Percentiles rank a stretch among this genome's conserved stretches.
Conservation (phyloP, 345 rosid species). For the Punica granatum region DNA sequence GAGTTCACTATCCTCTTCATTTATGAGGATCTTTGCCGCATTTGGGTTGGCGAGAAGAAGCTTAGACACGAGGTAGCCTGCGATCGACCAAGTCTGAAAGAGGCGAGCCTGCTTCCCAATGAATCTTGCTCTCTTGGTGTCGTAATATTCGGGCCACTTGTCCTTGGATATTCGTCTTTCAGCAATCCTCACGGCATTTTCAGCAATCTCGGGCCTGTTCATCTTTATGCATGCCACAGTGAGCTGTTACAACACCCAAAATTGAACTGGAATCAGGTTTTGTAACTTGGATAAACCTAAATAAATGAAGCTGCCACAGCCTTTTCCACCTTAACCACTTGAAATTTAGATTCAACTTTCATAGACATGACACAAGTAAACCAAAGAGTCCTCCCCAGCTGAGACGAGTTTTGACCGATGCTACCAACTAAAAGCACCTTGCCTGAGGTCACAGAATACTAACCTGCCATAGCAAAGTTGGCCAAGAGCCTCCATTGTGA, state of each 20-base stretch:
- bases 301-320: no score
- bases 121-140: conserved; percentile 64
- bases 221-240: conserved; percentile 84
- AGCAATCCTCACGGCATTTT: conserved; percentile 58
- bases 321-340: no score
- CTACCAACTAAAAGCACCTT: neutral
- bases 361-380: conserved; percentile 1
- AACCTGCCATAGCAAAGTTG: conserved; percentile 97
- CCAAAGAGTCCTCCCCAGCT: no score
- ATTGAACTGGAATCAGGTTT: neutral
- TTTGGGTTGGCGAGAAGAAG: conserved; percentile 63
- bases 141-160: conserved; percentile 93
- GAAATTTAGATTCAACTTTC: no score
- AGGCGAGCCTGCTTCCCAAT: conserved; percentile 85
- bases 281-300: neutral
- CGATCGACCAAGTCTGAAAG: conserved; percentile 86
- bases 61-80: conserved; percentile 84
- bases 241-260: conserved; percentile 35
- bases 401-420: neutral
- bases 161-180: conserved; percentile 63
- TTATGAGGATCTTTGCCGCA: conserved; percentile 48
- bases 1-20: conserved; percentile 72
- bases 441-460: conserved; percentile 15
- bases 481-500: conserved; percentile 95
- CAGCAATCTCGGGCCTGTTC: conserved; percentile 81